These are phyloP conservation scores for Silene coronaria DNA, from an alignment of 179 eudicot genomes.

Conservation along the genomic window DNA sequence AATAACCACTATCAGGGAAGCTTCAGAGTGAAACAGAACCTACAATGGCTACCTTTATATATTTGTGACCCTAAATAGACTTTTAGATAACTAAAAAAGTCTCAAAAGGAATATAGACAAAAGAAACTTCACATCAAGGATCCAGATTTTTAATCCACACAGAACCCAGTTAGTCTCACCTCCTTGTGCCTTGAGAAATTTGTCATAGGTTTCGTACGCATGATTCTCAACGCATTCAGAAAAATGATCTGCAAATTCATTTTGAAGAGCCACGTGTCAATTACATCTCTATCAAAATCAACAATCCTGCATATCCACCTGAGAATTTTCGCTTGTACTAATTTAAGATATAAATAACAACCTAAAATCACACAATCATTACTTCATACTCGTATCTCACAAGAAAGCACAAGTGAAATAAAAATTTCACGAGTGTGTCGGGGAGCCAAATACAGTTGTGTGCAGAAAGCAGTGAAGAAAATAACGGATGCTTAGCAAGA, in stretches of 20 bases:
- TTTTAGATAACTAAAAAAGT: not conserved
- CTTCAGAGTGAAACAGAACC: not conserved
- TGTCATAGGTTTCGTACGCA: conserved; percentile 92
- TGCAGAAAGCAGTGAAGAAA: not conserved
- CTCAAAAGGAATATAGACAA: not conserved
- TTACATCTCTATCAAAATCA: not conserved
- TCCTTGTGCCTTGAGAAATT: conserved; percentile 77
- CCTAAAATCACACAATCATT: not conserved
- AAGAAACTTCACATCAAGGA: not conserved
- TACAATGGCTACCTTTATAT: not conserved
- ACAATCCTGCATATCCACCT: not conserved
- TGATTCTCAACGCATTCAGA: conserved; percentile 93
- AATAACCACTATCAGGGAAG: not conserved
- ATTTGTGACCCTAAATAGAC: not conserved
- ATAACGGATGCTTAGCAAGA: not conserved
- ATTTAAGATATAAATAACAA: not conserved
- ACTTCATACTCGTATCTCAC: not conserved
- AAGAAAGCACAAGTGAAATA: not conserved
- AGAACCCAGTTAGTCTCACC: conserved; percentile 36
- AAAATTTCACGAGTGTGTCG: not conserved
- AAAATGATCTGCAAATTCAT: conserved; percentile 76
- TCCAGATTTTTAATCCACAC: not conserved
- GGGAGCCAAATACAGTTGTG: not conserved
- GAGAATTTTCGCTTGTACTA: not conserved
- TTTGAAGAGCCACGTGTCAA: conserved; percentile 12